phyloP scores from a whole-genome alignment of 139 green algal genomes.

The Picochlorum costavermella region DNA sequence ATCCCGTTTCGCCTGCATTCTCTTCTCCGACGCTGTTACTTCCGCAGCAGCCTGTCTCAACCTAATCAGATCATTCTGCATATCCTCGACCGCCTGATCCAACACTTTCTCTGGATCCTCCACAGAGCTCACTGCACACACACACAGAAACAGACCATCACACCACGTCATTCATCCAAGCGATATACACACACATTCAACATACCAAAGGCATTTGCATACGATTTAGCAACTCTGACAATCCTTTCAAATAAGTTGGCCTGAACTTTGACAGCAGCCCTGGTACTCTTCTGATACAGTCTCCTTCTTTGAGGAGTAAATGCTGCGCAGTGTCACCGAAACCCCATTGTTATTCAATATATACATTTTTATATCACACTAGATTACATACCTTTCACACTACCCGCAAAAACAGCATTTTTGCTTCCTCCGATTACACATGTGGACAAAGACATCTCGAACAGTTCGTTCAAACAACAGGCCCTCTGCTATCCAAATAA shows the following conservation, averaged over 20 bases:
- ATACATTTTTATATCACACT: background rate
- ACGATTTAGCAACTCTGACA: slow-evolving; percentile 75
- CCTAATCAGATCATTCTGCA: slow-evolving; percentile 96
- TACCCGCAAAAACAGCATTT: background rate
- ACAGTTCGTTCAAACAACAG: background rate
- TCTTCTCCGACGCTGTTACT: slow-evolving; percentile 95
- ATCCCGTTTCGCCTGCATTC: slow-evolving; percentile 92
- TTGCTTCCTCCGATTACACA: background rate
- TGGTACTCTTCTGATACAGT: background rate
- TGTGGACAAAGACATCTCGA: background rate
- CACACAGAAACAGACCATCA: background rate
- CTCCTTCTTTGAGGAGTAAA: background rate
- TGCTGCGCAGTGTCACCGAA: background rate
- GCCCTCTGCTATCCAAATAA: background rate
- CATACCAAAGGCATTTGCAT: slow-evolving; percentile 79
- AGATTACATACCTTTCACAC: background rate
- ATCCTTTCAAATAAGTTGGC: slow-evolving; percentile 86
- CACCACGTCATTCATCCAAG: background rate
- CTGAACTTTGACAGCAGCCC: slow-evolving; percentile 44
- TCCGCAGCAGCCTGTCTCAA: slow-evolving; percentile 94
- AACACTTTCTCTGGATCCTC: slow-evolving; percentile 98
- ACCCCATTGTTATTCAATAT: background rate
- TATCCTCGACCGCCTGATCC: slow-evolving; percentile 93
- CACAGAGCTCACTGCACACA: slow-evolving; percentile 53
- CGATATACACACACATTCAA: background rate